Conservation (phyloP, 257 asterid genomes). For the Jacaranda copaia region DNA sequence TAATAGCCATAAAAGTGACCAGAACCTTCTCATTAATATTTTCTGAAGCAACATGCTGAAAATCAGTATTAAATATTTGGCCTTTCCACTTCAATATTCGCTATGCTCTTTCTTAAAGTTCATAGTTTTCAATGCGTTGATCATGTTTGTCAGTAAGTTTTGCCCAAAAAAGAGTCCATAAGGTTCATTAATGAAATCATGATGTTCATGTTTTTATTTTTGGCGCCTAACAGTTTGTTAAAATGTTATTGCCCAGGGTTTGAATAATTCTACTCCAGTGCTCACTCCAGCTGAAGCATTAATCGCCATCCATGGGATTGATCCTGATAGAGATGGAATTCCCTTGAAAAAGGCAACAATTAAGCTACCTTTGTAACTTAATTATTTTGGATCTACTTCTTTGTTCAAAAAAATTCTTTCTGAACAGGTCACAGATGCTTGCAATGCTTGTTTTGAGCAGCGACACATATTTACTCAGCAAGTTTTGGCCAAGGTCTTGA, state of each 20-base stretch:
- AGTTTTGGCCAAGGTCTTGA: constrained; percentile 95
- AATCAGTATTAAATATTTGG: not conserved
- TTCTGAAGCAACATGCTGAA: constrained; percentile 29
- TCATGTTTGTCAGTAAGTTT: constrained; percentile 8
- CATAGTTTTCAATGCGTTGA: constrained; percentile 8
- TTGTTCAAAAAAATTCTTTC: constrained; percentile 33
- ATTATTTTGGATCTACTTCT: constrained; percentile 35
- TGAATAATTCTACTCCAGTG: constrained; percentile 63
- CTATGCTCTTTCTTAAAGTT: not conserved
- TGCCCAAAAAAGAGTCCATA: not conserved
- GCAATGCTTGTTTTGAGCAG: constrained; percentile 97
- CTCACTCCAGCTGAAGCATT: constrained; percentile 95
- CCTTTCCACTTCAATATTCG: not conserved
- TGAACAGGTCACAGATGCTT: constrained; percentile 95
- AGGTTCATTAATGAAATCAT: constrained; percentile 12
- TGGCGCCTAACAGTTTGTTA: constrained; percentile 18
- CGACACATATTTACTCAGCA: constrained; percentile 86
- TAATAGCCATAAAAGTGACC: not conserved
- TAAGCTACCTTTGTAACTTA: constrained; percentile 21
- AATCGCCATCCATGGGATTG: constrained; percentile 92
- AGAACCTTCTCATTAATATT: not conserved
- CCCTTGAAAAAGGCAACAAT: constrained; percentile 86
- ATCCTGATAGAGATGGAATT: constrained; percentile 90
- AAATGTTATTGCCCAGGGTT: constrained; percentile 63
- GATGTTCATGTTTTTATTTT: constrained; percentile 20